Evolutionary conservation across 139 green algal species (phyloP).

Genomic region (Zygnema cylindricum): DNA sequence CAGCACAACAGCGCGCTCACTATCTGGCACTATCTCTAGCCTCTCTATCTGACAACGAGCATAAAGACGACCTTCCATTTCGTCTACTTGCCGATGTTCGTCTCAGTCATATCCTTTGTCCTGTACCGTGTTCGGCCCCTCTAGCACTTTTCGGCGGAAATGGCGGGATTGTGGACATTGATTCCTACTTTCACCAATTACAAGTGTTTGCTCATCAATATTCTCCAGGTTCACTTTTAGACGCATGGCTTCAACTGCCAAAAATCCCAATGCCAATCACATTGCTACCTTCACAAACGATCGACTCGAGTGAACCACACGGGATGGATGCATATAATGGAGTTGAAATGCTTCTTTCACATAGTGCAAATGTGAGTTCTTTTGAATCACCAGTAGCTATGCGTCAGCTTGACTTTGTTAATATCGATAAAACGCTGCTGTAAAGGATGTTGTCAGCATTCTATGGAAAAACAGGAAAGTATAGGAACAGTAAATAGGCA

Average conservation of each 20-base stretch:
- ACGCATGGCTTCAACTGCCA: background rate
- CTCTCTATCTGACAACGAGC: background rate
- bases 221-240: background rate
- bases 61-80: background rate
- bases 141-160: background rate
- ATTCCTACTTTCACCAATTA: background rate
- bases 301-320: background rate
- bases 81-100: background rate
- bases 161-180: background rate
- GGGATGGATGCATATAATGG: background rate
- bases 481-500: too few relatives aligned
- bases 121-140: background rate
- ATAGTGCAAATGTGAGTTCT: background rate
- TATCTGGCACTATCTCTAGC: background rate
- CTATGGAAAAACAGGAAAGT: too few relatives aligned
- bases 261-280: background rate
- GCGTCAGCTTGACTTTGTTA: too few relatives aligned
- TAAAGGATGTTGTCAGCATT: too few relatives aligned
- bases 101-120: background rate
- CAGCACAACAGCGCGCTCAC: background rate
- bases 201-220: background rate
- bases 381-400: too few relatives aligned
- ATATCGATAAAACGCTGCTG: too few relatives aligned
- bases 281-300: background rate
- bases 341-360: background rate